phyloP scores from a whole-genome alignment of 495 filamentous ascomycete genomes.

The Trichodelitschia bisporula region DNA sequence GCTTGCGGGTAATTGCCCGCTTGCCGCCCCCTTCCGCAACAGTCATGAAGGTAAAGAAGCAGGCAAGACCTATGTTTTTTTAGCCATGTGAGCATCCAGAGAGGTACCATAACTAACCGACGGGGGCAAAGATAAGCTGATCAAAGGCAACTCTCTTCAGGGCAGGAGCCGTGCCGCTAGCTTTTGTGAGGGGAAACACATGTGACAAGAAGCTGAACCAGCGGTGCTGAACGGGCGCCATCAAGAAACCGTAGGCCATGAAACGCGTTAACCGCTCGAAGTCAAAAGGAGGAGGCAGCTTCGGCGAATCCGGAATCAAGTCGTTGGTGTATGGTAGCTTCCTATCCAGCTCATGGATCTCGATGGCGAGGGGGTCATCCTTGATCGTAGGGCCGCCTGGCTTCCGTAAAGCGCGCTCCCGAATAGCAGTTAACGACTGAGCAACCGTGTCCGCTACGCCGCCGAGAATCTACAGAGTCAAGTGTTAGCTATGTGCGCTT shows the following conservation, averaged over 20 bases:
- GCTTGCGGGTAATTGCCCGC: constrained; percentile 56
- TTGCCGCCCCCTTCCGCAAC: constrained; percentile 79
- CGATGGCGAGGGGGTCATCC: constrained; percentile 58
- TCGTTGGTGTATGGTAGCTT: constrained; percentile 51
- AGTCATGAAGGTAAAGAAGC: constrained; percentile 94
- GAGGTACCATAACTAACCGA: constrained; percentile 28
- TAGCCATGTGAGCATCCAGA: constrained; percentile 4
- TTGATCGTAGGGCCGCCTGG: constrained; percentile 24
- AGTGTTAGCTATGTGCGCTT: too few relatives aligned
- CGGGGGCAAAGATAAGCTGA: constrained; percentile 85
- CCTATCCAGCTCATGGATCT: constrained; percentile 72
- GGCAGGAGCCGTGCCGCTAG: constrained; percentile 43
- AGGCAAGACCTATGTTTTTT: constrained; percentile 33
- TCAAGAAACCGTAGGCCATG: constrained; percentile 87
- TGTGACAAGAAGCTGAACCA: constrained; percentile 82
- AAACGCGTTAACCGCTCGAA: constrained; percentile 84
- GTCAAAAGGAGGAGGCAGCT: constrained; percentile 64
- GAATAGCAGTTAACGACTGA: constrained; percentile 71
- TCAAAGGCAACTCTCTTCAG: constrained; percentile 81
- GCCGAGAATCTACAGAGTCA: constrained; percentile 37
- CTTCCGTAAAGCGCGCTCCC: constrained; percentile 37
- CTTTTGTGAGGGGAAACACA: constrained; percentile 65
- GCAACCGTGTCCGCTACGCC: constrained; percentile 90
- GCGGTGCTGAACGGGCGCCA: constrained; percentile 89
- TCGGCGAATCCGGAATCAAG: constrained; percentile 34